A percentile compares a stretch with the other conserved stretches of the same genome.
These are phyloP conservation scores for Fraxinus sp. DNA, from an alignment of 305 asterid genomes.

Conservation along the genomic window DNA sequence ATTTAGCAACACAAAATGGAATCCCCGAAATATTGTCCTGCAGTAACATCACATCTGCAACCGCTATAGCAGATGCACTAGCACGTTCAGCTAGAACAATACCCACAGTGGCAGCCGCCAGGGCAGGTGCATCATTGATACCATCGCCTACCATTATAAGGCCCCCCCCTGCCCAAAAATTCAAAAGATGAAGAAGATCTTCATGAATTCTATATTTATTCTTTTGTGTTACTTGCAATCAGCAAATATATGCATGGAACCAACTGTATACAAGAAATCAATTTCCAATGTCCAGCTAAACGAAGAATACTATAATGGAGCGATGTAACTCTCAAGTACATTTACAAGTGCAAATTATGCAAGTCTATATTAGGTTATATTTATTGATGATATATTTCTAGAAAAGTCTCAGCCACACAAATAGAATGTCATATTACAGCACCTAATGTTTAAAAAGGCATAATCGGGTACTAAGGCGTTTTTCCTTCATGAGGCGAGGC, in stretches of 20 bases:
- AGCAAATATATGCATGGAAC: not conserved
- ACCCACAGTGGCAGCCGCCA: conserved; percentile 97
- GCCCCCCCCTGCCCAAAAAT: conserved; percentile 61
- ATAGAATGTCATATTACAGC: not conserved
- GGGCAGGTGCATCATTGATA: conserved; percentile 96
- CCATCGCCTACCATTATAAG: conserved; percentile 99
- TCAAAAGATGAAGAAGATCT: conserved; percentile 7
- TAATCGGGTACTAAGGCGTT: not conserved
- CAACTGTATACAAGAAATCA: not conserved
- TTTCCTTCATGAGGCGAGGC: not conserved
- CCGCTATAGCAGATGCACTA: conserved; percentile 97
- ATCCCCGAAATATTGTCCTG: conserved; percentile 93
- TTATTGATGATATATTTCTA: not conserved
- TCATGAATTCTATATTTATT: not conserved
- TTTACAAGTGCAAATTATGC: not conserved
- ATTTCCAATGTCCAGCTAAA: not conserved
- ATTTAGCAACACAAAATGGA: conserved; percentile 85
- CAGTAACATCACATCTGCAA: conserved; percentile 87
- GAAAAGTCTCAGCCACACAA: not conserved
- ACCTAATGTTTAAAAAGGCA: not conserved
- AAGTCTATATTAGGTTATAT: not conserved
- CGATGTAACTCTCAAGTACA: not conserved
- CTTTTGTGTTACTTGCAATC: not conserved
- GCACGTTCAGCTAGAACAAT: conserved; percentile 95
- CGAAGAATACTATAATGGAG: not conserved